Evolutionary conservation across 768 basidiomycete genomes (phyloP).

Genomic region (Psilocybe azurescens): DNA sequence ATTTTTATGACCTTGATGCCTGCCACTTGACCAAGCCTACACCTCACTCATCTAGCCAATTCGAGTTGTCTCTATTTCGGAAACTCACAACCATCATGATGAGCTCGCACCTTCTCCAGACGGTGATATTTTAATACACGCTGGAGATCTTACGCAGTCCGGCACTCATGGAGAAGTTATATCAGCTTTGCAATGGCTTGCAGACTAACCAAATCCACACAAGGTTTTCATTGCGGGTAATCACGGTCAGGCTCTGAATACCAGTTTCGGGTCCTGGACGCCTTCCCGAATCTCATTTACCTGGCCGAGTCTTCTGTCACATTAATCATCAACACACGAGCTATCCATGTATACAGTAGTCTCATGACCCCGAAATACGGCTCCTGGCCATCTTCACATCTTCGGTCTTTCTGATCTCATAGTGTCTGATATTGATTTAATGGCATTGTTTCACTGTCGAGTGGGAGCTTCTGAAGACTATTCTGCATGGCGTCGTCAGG

Average conservation of each 20-base stretch:
- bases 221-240: constrained; percentile 52
- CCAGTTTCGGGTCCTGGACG: constrained; percentile 1
- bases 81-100: constrained; percentile 40
- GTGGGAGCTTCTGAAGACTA: too few species aligned
- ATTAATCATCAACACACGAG: constrained; percentile 34
- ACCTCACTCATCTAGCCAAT: constrained; percentile 6
- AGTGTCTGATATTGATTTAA: too few species aligned
- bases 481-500: too few species aligned
- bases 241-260: constrained; percentile 39
- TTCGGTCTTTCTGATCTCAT: constrained; percentile 15
- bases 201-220: constrained; percentile 36
- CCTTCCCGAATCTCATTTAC: constrained; percentile 38
- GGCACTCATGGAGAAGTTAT: constrained; percentile 37
- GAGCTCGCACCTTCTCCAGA: constrained; percentile 32
- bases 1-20: not conserved
- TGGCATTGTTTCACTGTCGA: too few species aligned
- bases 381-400: constrained; percentile 41
- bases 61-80: constrained; percentile 43
- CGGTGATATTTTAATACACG: constrained; percentile 47
- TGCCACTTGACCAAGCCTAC: too few species aligned
- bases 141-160: constrained; percentile 44
- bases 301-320: constrained; percentile 37
- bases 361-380: constrained; percentile 44
- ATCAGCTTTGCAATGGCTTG: constrained; percentile 34
- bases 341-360: constrained; percentile 41